These are phyloP conservation scores for Geotrichum restrictum DNA, from an alignment of 1,139 yeast genomes.

Conservation along the genomic window DNA sequence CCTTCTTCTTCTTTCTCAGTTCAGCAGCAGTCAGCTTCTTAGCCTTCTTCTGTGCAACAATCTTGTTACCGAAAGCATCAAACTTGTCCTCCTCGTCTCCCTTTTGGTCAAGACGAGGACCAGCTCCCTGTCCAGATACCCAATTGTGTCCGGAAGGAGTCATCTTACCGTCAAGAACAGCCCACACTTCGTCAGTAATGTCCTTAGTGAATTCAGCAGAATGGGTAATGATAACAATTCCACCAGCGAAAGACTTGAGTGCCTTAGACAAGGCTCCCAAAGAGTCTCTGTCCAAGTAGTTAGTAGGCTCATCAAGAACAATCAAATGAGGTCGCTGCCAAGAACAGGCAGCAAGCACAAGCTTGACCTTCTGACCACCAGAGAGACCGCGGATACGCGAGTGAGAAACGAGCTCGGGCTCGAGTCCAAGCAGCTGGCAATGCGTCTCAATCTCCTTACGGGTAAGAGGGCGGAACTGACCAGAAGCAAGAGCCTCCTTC, in stretches of 20 bases:
- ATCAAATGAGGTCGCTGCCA: conserved; percentile 99
- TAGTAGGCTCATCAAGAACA: conserved; percentile 93
- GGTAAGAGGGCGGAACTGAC: conserved; percentile 99
- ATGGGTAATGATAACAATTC: conserved; percentile 98
- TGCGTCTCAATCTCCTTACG: conserved; percentile 99
- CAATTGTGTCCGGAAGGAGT: conserved; percentile 99
- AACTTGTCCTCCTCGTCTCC: conserved; percentile 95
- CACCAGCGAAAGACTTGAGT: conserved; percentile 97
- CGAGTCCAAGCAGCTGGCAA: conserved; percentile 98
- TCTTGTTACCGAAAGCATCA: conserved; percentile 99
- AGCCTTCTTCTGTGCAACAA: conserved; percentile 93
- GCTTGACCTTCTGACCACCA: conserved; percentile 99
- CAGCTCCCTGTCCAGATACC: conserved; percentile 99
- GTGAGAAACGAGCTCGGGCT: conserved; percentile 98
- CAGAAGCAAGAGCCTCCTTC: conserved; percentile 99
- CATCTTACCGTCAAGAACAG: conserved; percentile 95
- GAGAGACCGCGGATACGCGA: conserved; percentile 99
- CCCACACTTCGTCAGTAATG: conserved; percentile 99
- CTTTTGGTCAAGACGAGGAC: conserved; percentile 96
- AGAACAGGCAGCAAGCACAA: conserved; percentile 99
- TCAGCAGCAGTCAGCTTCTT: conserved; percentile 97
- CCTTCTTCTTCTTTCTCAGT: conserved; percentile 99
- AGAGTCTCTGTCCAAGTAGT: conserved; percentile 98
- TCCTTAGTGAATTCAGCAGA: conserved; percentile 99
- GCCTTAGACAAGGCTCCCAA: conserved; percentile 99